Evolutionary conservation across 441 rosid genomes (phyloP).

Genomic region (Arabidopsis lyrata): DNA sequence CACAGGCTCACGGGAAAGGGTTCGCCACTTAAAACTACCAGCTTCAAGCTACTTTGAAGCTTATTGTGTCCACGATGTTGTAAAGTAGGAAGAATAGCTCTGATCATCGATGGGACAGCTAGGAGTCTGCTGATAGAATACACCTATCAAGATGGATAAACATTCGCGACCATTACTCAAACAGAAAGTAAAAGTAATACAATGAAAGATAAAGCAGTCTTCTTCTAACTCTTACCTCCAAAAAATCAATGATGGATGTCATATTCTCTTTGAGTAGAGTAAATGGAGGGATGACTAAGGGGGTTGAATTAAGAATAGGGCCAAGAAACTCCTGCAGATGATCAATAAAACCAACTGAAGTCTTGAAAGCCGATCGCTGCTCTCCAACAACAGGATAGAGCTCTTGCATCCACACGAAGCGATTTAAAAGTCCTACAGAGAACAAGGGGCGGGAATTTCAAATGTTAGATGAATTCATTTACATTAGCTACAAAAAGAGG

Average conservation of each 20-base stretch:
- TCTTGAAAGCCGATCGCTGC: slow-evolving; percentile 78
- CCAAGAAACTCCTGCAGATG: slow-evolving; percentile 91
- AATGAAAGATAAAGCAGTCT: slow-evolving; percentile 23
- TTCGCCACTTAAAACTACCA: slow-evolving; percentile 92
- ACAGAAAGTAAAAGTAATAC: slow-evolving; percentile 1
- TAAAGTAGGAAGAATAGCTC: slow-evolving; percentile 74
- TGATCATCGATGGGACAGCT: slow-evolving; percentile 87
- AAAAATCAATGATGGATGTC: slow-evolving; percentile 56
- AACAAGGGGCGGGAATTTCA: slow-evolving; percentile 30
- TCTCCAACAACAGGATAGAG: slow-evolving; percentile 66
- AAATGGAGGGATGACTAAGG: slow-evolving; percentile 76
- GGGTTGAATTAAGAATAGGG: slow-evolving; percentile 69
- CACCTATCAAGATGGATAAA: slow-evolving; percentile 56
- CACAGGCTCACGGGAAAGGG: slow-evolving; percentile 76
- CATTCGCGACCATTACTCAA: not conserved
- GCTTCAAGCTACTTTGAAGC: slow-evolving; percentile 63
- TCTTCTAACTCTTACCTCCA: slow-evolving; percentile 62
- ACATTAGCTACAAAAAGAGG: slow-evolving; percentile 3
- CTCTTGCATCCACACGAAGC: slow-evolving; percentile 92
- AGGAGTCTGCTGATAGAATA: slow-evolving; percentile 75
- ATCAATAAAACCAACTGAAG: slow-evolving; percentile 87
- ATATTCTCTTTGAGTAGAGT: slow-evolving; percentile 57
- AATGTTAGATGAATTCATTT: slow-evolving; percentile 13
- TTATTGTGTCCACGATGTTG: slow-evolving; percentile 49
- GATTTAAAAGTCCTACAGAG: slow-evolving; percentile 79